Percentiles rank a stretch among this genome's conserved stretches.
Evolutionary conservation across 2,329 filamentous ascomycete species (phyloP).

Genomic region (Cladobotryum mycophilum): DNA sequence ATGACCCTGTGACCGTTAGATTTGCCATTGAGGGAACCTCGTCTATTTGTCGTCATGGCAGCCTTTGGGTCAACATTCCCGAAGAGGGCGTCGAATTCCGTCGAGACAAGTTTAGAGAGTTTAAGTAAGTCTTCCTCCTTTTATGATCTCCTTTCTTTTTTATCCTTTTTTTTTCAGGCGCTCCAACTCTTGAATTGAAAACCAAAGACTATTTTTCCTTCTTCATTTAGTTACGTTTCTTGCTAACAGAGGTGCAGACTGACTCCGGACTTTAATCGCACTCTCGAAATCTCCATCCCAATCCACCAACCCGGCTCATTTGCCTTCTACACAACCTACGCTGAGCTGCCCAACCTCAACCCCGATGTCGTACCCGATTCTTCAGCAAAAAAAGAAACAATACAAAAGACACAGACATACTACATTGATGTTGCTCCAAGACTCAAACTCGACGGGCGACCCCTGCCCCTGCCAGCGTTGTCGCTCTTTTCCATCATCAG

Average conservation of each 20-base stretch:
- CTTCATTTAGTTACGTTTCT: not conserved
- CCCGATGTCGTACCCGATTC: constrained; percentile 20
- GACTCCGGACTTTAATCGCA: constrained; percentile 85
- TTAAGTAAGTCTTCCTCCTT: constrained; percentile 58
- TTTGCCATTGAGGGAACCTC: constrained; percentile 93
- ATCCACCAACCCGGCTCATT: constrained; percentile 81
- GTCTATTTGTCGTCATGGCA: constrained; percentile 90
- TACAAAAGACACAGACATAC: constrained; percentile 66
- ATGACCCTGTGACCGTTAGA: constrained; percentile 70
- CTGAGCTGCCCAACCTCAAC: constrained; percentile 66
- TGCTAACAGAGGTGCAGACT: constrained; percentile 48
- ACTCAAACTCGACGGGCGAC: constrained; percentile 65
- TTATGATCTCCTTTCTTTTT: too few relatives aligned
- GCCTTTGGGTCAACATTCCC: constrained; percentile 94
- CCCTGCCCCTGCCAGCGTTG: constrained; percentile 76
- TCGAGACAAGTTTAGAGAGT: constrained; percentile 75
- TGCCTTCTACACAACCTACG: constrained; percentile 90
- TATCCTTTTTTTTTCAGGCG: too few relatives aligned
- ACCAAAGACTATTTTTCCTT: not conserved
- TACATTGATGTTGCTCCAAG: constrained; percentile 91
- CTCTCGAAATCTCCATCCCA: constrained; percentile 82
- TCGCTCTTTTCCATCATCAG: constrained; percentile 92
- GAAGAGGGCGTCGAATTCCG: constrained; percentile 68
- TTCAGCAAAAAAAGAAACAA: constrained; percentile 34
- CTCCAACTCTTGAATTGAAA: not conserved